Evolutionary conservation across 208 protist genomes (phyloP), one percentile per base, ranked within the genome.

Genomic region (Leishmania lainsoni): DNA sequence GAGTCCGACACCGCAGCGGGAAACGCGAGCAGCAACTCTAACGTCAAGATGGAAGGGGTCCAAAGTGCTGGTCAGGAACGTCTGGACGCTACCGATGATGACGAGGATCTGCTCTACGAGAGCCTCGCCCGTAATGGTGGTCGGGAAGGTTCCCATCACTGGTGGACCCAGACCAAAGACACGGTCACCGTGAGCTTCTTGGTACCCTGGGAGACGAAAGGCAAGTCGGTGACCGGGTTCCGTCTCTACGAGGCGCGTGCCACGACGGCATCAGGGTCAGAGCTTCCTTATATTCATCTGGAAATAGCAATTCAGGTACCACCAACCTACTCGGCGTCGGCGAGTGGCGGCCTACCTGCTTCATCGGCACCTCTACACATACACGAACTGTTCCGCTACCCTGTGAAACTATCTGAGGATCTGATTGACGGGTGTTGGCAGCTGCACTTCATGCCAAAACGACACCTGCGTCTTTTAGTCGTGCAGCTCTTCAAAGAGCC

Each of bases 381-480:
- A 42, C 61, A 51, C 29, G 45, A 71, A 56, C 71, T 81, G 9
- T 89, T 97, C 17, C 86, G 92, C 20, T 94, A 94, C 75, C 90
- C 91, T 1, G 85, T 97, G 51, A 92, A 92, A 76, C 71, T 93
- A 2, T 63, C 87, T 6, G 87, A 90, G 32, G 91, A 93, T 10
- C 82, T 95, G 51, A 59, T 94, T 6, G 90, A 92, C 39, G 91
- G 91, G 5, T 97, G 93, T 52, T 97, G 93, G 92, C 85, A 94
- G 81, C 88, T 97, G 32, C 83, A 92, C 75, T 89, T 86, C 1
- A 85, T 95, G 66, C 85, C 85, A 0, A 83, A 54, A 0, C 85
- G 81, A 5, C 75, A 73, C 29, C 22, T 93, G 76, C 90, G 93
- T 9, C 78, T 97, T 6, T 79, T 97, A 26, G 86, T 92, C 16